phyloP scores from a whole-genome alignment of 75 land plant species.

The Cupressus sempervirens region DNA sequence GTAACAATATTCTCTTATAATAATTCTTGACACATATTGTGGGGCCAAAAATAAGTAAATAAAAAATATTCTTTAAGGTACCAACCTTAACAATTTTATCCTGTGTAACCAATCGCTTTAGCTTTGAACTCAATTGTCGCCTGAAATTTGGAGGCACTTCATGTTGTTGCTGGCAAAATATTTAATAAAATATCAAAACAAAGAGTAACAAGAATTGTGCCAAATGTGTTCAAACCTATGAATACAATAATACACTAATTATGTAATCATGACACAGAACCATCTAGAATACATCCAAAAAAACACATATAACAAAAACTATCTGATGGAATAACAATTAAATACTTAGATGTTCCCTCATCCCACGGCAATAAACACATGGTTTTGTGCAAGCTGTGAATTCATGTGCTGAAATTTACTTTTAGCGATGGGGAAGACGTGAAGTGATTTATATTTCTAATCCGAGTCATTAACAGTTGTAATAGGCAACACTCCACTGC shows the following conservation, averaged over 20 bases:
- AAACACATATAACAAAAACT: not conserved
- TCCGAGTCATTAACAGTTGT: not conserved
- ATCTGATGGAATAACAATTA: not conserved
- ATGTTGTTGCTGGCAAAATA: slow-evolving; percentile 42
- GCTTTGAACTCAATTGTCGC: slow-evolving; percentile 48
- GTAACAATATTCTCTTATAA: not conserved
- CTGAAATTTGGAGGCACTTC: slow-evolving; percentile 64
- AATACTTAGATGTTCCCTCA: not conserved
- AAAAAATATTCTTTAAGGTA: slow-evolving; percentile 4
- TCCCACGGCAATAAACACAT: not conserved
- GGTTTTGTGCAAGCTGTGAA: not conserved
- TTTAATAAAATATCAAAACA: not conserved
- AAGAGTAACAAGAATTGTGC: not conserved
- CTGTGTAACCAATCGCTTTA: slow-evolving; percentile 50
- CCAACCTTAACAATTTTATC: slow-evolving; percentile 64
- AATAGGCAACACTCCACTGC: no score
- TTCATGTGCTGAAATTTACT: not conserved
- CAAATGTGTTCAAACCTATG: not conserved
- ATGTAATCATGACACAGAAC: not conserved
- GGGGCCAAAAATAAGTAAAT: not conserved
- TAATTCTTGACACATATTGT: not conserved
- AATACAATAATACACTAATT: not conserved
- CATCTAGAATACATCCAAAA: not conserved
- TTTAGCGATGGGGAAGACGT: not conserved
- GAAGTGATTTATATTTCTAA: not conserved